These are phyloP conservation scores for Bolboschoenoplectus hybrid DNA, from an alignment of 202 grass and related monocot genomes.

Conservation along the genomic window DNA sequence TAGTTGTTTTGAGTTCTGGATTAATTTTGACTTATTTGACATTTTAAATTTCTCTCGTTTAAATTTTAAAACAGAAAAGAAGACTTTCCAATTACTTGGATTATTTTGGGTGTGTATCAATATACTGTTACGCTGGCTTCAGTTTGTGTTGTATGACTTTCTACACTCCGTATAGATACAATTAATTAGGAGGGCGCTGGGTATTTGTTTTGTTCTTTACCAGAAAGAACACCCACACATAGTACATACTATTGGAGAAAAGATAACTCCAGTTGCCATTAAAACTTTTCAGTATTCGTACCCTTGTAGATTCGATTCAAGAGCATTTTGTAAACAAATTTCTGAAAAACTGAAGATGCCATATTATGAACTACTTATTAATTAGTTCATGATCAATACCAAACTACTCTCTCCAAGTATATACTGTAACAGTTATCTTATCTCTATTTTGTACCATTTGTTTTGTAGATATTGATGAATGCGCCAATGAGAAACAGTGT, in stretches of 20 bases:
- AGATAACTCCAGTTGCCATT: neutral
- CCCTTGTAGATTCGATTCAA: no score
- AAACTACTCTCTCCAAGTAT: neutral
- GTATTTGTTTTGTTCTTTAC: no score
- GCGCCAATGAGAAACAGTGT: neutral
- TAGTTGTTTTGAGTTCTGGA: neutral
- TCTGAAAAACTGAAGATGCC: neutral
- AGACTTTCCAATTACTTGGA: neutral
- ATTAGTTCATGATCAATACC: neutral
- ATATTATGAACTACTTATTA: neutral
- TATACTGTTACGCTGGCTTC: neutral
- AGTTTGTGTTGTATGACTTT: neutral
- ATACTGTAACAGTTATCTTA: neutral
- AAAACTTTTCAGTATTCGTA: neutral
- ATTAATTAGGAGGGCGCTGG: no score
- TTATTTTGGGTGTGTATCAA: no score
- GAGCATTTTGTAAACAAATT: no score
- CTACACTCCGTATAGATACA: no score
- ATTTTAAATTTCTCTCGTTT: no score
- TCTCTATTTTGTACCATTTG: neutral
- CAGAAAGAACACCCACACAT: no score
- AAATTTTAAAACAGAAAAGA: neutral
- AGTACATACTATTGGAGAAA: no score
- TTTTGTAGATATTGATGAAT: neutral
- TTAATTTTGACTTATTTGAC: neutral